phyloP scores from a whole-genome alignment of 2,329 filamentous ascomycete species.

The Beauveria sp. region DNA sequence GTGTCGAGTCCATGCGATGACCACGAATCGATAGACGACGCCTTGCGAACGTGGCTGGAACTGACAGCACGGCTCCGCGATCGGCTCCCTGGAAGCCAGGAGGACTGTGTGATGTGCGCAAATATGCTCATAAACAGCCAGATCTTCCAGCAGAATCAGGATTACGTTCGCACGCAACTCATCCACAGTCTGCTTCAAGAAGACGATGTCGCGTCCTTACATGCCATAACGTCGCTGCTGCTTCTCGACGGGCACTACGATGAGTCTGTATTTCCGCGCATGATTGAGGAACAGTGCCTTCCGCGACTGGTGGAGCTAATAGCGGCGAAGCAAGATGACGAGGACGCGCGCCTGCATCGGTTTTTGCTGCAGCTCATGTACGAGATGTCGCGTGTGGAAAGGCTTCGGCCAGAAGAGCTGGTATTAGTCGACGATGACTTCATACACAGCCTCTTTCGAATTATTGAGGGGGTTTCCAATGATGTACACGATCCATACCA shows the following conservation, averaged over 20 bases:
- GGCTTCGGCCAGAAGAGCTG: slow-evolving; percentile 68
- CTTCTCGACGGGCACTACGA: slow-evolving; percentile 77
- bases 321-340: slow-evolving; percentile 53
- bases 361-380: slow-evolving; percentile 83
- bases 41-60: slow-evolving; percentile 74
- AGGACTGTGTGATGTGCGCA: slow-evolving; percentile 73
- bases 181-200: slow-evolving; percentile 87
- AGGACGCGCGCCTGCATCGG: slow-evolving; percentile 67
- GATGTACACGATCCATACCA: slow-evolving; percentile 91
- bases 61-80: slow-evolving; percentile 71
- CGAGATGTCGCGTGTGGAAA: slow-evolving; percentile 92
- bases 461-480: slow-evolving; percentile 81
- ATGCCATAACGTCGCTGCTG: slow-evolving; percentile 75
- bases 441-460: slow-evolving; percentile 71
- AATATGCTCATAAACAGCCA: slow-evolving; percentile 68
- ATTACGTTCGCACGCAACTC: slow-evolving; percentile 89
- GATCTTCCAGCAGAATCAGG: slow-evolving; percentile 66
- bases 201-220: slow-evolving; percentile 72
- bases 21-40: slow-evolving; percentile 67
- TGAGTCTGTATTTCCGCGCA: slow-evolving; percentile 73
- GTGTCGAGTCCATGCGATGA: slow-evolving; percentile 40
- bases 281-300: slow-evolving; percentile 83
- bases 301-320: slow-evolving; percentile 76
- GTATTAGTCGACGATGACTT: slow-evolving; percentile 73
- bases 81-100: slow-evolving; percentile 65